Base-by-base conservation (phyloP, 768 basidiomycete genomes). In the Tremella yokohamensis region DNA sequence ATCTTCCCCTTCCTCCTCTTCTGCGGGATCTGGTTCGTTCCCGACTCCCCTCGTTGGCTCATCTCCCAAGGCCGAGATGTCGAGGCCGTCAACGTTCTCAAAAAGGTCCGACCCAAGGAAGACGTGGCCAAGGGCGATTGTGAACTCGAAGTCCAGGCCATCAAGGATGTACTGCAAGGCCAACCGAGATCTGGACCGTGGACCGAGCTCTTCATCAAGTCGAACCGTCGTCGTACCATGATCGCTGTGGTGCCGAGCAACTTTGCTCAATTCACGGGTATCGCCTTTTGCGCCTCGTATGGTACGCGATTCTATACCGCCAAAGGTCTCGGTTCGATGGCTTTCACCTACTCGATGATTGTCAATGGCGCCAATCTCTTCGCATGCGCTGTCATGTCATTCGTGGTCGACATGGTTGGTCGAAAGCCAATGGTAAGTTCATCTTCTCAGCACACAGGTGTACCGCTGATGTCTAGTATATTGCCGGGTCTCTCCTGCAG, bases 1-100 rank as follows among this genome's bases (percentile, higher is more conserved):
- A 45, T 45, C n/a, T 45, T 45, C 22, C 42, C 42, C 18, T 45
- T 45, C 22, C 15, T 45, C 4, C 42, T 45, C 15, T 45, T 45
- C 42, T 45, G 42, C 42, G 42, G 42, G 6, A 45, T 45, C 42
- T 60, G 40, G 13, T 66, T 66, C 56, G 58, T 66, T 29, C 64
- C 64, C 11, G 61, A 66, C 34, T 66, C 64, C 6, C 64, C 64
- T 9, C 56, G 65, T 57, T 66, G 50, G 34, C 54, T 61, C 37
- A 37, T 54, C 1, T 40, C 26, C 39, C 15, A 54, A 16, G 53
- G 53, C 53, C 38, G 53, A 13, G 16, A 18, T 22, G 53, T 42
- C 6, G 53, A 54, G 6, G 53, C 53, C 24, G 44, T 47, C 3
- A 26, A 50, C 6, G 42, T 50, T 11, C 56, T 57, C 29, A 34